Conservation (phyloP, 1,139 yeast species). For the Pneumocystis sp. region DNA sequence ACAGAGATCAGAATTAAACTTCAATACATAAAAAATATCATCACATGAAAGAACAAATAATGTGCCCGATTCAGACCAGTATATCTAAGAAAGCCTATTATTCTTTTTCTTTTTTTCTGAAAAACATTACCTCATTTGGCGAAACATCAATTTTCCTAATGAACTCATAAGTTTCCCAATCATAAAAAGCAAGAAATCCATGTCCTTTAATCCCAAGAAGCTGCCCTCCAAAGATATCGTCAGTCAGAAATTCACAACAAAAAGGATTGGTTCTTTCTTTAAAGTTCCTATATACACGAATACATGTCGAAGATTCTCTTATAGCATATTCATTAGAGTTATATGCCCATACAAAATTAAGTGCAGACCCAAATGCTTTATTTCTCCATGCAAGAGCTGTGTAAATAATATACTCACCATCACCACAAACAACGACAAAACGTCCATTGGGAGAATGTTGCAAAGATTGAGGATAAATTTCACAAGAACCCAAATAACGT, state of each 20-base stretch:
- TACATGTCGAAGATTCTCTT: constrained; percentile 50
- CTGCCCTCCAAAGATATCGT: constrained; percentile 73
- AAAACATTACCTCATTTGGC: constrained; percentile 19
- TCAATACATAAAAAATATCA: constrained; percentile 67
- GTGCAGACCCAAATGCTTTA: constrained; percentile 78
- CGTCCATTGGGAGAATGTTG: constrained; percentile 94
- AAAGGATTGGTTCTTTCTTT: constrained; percentile 55
- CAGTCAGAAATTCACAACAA: constrained; percentile 46
- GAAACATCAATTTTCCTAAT: constrained; percentile 78
- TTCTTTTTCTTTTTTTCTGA: background rate
- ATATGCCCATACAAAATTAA: constrained; percentile 88
- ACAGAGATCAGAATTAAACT: constrained; percentile 54
- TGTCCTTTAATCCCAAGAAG: constrained; percentile 57
- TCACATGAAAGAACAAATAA: constrained; percentile 62
- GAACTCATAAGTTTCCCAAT: constrained; percentile 76
- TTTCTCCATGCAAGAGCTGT: constrained; percentile 98
- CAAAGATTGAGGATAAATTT: constrained; percentile 76
- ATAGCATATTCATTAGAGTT: constrained; percentile 81
- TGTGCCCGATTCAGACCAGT: constrained; percentile 92
- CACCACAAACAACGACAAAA: constrained; percentile 90
- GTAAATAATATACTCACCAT: constrained; percentile 91
- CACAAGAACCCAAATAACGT: constrained; percentile 84
- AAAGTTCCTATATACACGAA: constrained; percentile 68
- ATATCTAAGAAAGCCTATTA: constrained; percentile 38
- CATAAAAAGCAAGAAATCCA: constrained; percentile 72